phyloP scores from a whole-genome alignment of 2,329 filamentous ascomycete species.

The Ophiocordyceps polyrhachis-furcata region DNA sequence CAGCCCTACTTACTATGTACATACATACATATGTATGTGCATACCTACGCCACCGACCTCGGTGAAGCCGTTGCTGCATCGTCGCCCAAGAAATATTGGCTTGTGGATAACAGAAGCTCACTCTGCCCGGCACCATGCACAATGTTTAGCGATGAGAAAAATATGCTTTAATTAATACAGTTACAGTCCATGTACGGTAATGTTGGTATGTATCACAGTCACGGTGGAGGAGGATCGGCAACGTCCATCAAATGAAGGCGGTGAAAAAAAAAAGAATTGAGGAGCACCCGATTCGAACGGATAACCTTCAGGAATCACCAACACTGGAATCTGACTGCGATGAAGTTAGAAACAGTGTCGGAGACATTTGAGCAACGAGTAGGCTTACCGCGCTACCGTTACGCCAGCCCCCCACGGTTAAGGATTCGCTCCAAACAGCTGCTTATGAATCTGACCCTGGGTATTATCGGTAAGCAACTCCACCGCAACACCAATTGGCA shows the following conservation, averaged over 20 bases:
- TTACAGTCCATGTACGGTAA: no score
- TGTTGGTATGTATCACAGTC: no score
- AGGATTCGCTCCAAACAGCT: not conserved
- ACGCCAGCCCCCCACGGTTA: not conserved
- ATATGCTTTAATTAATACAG: no score
- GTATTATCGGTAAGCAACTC: no score
- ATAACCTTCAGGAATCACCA: not conserved
- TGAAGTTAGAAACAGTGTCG: not conserved
- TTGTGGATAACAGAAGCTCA: not conserved
- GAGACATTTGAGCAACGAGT: no score
- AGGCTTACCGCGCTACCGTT: not conserved
- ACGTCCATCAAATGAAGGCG: not conserved
- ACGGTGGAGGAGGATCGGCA: no score
- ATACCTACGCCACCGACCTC: not conserved
- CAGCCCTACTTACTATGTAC: not conserved
- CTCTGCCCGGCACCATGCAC: no score
- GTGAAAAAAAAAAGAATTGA: not conserved
- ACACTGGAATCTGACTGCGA: not conserved
- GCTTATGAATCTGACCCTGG: no score
- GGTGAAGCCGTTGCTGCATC: not conserved
- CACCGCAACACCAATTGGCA: no score
- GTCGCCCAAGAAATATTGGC: not conserved
- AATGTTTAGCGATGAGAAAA: no score
- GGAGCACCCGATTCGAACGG: not conserved
- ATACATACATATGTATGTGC: no score